These are phyloP conservation scores for Fraxinus nigra DNA, from an alignment of 305 asterid genomes.

Conservation along the genomic window DNA sequence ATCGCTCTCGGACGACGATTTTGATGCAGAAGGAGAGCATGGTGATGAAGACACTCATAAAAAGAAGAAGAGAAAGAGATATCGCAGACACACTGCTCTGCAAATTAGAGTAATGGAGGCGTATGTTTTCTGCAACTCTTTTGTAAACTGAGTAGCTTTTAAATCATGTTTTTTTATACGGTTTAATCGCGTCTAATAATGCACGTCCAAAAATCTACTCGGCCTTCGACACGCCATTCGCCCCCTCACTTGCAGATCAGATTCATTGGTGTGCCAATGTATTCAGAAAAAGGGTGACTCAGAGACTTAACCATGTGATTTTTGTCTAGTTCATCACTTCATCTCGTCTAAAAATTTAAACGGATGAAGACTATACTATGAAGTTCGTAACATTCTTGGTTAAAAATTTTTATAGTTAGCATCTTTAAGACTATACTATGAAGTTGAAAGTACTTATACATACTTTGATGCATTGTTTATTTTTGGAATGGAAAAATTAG, in stretches of 20 bases:
- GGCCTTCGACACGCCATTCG: neutral
- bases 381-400: neutral
- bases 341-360: too few relatives aligned
- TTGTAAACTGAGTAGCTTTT: neutral
- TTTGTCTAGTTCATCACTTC: too few relatives aligned
- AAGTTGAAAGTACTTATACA: neutral
- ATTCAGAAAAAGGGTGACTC: too few relatives aligned
- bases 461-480: neutral
- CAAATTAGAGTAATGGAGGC: conserved; percentile 83
- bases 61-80: conserved; percentile 67
- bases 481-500: neutral
- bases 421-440: neutral
- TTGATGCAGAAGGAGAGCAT: conserved; percentile 41
- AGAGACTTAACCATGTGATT: too few relatives aligned
- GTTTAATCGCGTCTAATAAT: neutral
- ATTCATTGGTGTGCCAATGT: neutral
- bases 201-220: neutral
- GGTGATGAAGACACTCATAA: conserved; percentile 40
- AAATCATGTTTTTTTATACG: neutral
- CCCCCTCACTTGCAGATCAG: neutral
- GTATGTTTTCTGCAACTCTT: conserved; percentile 38
- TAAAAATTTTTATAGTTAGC: neutral
- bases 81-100: conserved; percentile 71
- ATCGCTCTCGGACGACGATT: conserved; percentile 59
- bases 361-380: too few relatives aligned